These are phyloP conservation scores for Trametes maxima DNA, from an alignment of 768 basidiomycete species.

Conservation along the genomic window DNA sequence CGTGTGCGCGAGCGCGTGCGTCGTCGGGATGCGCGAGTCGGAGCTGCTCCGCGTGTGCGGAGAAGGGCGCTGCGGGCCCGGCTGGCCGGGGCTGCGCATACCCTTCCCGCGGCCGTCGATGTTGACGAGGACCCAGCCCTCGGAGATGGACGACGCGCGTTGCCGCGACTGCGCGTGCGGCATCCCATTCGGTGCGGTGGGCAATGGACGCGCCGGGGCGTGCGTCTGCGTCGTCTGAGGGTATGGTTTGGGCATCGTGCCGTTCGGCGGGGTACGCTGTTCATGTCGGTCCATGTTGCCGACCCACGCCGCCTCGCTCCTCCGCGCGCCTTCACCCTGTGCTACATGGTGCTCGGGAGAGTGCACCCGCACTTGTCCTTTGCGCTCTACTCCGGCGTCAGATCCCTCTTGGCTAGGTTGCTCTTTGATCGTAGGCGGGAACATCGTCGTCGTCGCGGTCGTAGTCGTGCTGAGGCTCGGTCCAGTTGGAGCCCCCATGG, in stretches of 20 bases:
- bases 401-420: slow-evolving; percentile 27
- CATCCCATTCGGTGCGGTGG: slow-evolving; percentile 1
- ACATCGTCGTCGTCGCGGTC: slow-evolving; percentile 20
- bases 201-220: background rate
- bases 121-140: slow-evolving; percentile 36
- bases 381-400: slow-evolving; percentile 8
- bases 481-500: background rate
- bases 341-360: slow-evolving; percentile 54
- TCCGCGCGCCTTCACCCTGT: slow-evolving; percentile 46
- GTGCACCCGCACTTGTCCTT: slow-evolving; percentile 45
- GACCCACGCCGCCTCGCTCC: slow-evolving; percentile 66
- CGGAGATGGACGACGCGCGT: slow-evolving; percentile 23
- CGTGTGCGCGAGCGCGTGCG: slow-evolving; percentile 20
- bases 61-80: slow-evolving; percentile 20
- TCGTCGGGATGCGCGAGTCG: slow-evolving; percentile 28
- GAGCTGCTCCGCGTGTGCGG: slow-evolving; percentile 28
- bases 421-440: slow-evolving; percentile 30
- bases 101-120: slow-evolving; percentile 26
- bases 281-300: slow-evolving; percentile 41
- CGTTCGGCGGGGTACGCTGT: background rate
- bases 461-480: slow-evolving; percentile 10
- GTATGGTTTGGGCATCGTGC: slow-evolving; percentile 8
- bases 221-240: background rate
- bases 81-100: background rate
- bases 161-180: background rate